These are phyloP conservation scores for Jatropha podagrica DNA, from an alignment of 441 rosid genomes.

Conservation along the genomic window DNA sequence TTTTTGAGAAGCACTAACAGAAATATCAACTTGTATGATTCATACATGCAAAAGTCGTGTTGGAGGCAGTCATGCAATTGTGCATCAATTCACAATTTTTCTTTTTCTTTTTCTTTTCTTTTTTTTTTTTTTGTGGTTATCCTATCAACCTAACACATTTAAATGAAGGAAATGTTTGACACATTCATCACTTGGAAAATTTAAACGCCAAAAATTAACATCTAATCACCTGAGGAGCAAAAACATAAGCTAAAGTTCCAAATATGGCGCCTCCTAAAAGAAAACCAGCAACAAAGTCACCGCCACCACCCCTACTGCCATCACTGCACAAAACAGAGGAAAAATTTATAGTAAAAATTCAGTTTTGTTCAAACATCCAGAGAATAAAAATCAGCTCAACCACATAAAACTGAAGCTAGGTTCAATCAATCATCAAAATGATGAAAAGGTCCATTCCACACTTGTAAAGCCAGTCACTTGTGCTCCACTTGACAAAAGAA, in stretches of 20 bases:
- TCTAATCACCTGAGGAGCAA: slow-evolving; percentile 85
- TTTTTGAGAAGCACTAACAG: background rate
- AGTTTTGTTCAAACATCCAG: background rate
- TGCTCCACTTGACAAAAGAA: background rate
- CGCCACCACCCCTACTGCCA: slow-evolving; percentile 53
- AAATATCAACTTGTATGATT: background rate
- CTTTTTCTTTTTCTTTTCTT: background rate
- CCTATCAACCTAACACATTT: slow-evolving; percentile 1
- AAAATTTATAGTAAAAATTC: background rate
- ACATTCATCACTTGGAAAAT: slow-evolving; percentile 1
- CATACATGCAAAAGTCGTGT: background rate
- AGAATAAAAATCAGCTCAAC: background rate
- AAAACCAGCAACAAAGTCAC: slow-evolving; percentile 91
- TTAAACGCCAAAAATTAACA: slow-evolving; percentile 6
- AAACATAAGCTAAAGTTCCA: slow-evolving; percentile 79
- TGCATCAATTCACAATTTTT: background rate
- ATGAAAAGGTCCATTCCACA: background rate
- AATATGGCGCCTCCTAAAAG: slow-evolving; percentile 80
- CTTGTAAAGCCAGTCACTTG: background rate
- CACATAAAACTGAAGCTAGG: background rate
- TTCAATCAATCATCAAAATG: background rate
- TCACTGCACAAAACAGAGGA: slow-evolving; percentile 40
- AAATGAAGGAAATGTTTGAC: background rate
- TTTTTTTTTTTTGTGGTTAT: background rate
- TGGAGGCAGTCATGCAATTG: background rate